Conservation (phyloP, 768 basidiomycete species). For the Lactarius psammicola region DNA sequence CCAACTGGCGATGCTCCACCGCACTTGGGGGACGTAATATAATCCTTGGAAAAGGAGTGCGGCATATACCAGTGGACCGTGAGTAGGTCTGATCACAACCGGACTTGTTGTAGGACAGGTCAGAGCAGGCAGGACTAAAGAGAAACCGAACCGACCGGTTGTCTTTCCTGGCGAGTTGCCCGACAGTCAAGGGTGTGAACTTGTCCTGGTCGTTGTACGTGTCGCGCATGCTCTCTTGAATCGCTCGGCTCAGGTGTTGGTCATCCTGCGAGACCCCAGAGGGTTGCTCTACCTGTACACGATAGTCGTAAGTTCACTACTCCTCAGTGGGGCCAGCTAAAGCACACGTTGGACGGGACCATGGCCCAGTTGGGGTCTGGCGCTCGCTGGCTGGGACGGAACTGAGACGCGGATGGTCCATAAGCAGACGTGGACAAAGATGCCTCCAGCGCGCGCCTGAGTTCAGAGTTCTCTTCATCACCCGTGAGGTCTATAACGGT, state of each 20-base stretch:
- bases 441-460: conserved; percentile 52
- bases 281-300: conserved; percentile 29
- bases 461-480: conserved; percentile 52
- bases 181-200: conserved; percentile 50
- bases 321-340: conserved; percentile 7
- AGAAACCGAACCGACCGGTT: conserved; percentile 47
- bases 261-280: conserved; percentile 51
- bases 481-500: conserved; percentile 57
- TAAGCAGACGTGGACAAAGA: conserved; percentile 41
- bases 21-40: conserved; percentile 70
- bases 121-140: conserved; percentile 2
- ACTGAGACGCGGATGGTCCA: conserved; percentile 37
- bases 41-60: conserved; percentile 63
- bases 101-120: conserved; percentile 46
- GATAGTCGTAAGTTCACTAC: not conserved
- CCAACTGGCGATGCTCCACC: conserved; percentile 43
- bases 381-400: conserved; percentile 60
- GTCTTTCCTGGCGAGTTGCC: conserved; percentile 53
- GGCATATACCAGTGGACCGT: conserved; percentile 52
- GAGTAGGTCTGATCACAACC: conserved; percentile 61
- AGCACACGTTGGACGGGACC: conserved; percentile 62
- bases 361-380: conserved; percentile 68
- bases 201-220: conserved; percentile 46
- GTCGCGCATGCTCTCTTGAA: conserved; percentile 62
- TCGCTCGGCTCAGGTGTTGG: conserved; percentile 63